Conservation (phyloP, 352 stramenopile genomes). For the Peronospora destructor region DNA sequence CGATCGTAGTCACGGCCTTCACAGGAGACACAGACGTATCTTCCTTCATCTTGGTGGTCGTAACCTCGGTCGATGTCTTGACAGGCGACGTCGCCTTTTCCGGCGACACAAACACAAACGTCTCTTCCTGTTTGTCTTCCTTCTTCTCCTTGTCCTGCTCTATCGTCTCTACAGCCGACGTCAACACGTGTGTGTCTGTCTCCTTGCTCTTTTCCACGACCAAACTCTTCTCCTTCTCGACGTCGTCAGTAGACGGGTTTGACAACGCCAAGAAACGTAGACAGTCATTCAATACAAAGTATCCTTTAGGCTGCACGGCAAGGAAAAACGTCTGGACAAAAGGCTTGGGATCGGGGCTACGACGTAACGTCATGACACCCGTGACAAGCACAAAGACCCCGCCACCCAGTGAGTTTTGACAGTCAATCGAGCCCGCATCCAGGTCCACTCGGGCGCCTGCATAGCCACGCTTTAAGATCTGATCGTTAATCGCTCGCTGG, state of each 20-base stretch:
- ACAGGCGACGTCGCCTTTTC: slow-evolving; percentile 27
- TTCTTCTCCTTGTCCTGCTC: slow-evolving; percentile 11
- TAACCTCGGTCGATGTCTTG: slow-evolving; percentile 10
- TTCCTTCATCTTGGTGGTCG: slow-evolving; percentile 5
- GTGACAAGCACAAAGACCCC: slow-evolving; percentile 83
- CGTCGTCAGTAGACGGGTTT: slow-evolving; percentile 5
- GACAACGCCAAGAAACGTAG: slow-evolving; percentile 77
- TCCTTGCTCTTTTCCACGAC: slow-evolving; percentile 27
- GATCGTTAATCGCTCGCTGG: slow-evolving; percentile 76
- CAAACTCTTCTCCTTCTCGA: not conserved
- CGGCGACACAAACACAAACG: slow-evolving; percentile 19
- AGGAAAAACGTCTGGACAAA: slow-evolving; percentile 88
- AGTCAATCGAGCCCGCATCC: slow-evolving; percentile 81
- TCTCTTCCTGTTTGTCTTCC: slow-evolving; percentile 14
- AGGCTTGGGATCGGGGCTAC: slow-evolving; percentile 44
- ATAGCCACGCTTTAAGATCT: slow-evolving; percentile 77
- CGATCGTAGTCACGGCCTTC: slow-evolving; percentile 27
- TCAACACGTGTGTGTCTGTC: slow-evolving; percentile 13
- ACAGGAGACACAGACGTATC: slow-evolving; percentile 16
- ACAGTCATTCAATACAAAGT: slow-evolving; percentile 86
- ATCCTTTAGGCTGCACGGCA: slow-evolving; percentile 80
- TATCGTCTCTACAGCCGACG: slow-evolving; percentile 11
- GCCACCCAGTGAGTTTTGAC: slow-evolving; percentile 59
- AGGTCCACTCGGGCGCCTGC: slow-evolving; percentile 70
- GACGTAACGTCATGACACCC: slow-evolving; percentile 75